phyloP scores from a whole-genome alignment of 441 rosid species.

The Euphorbia corollata region DNA sequence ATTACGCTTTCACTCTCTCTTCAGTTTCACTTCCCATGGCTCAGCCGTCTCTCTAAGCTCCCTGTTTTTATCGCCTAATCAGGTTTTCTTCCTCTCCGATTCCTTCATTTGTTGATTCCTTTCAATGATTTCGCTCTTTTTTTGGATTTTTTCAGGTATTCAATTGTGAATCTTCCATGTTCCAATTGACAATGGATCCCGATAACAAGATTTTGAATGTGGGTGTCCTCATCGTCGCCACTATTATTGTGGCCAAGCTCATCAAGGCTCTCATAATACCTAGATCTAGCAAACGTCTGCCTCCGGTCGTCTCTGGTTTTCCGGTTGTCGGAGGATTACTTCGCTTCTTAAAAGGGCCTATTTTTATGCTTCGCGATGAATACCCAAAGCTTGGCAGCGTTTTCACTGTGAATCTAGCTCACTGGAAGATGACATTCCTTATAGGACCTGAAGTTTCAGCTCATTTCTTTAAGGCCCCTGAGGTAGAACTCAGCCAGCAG shows the following conservation, averaged over 20 bases:
- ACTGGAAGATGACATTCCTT: constrained; percentile 82
- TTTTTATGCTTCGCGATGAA: constrained; percentile 83
- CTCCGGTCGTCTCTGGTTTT: constrained; percentile 59
- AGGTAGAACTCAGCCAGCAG: constrained; percentile 92
- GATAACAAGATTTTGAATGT: constrained; percentile 55
- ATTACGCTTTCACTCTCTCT: too few relatives aligned
- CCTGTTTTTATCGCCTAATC: background rate
- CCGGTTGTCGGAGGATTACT: constrained; percentile 74
- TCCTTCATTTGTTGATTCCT: background rate
- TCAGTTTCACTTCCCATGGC: background rate
- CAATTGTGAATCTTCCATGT: background rate
- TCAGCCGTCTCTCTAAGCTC: background rate
- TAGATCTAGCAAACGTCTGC: constrained; percentile 62
- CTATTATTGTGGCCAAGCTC: constrained; percentile 68
- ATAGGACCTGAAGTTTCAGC: constrained; percentile 97
- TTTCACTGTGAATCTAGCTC: constrained; percentile 64
- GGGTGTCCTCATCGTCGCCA: constrained; percentile 54
- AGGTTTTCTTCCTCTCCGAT: background rate
- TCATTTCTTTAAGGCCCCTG: constrained; percentile 91
- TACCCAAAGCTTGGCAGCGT: constrained; percentile 93
- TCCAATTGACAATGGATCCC: constrained; percentile 25
- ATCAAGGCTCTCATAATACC: constrained; percentile 48
- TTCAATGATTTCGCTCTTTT: background rate
- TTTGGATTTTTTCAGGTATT: background rate
- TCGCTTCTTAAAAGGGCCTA: constrained; percentile 76